These are phyloP conservation scores for Arachis hypogaea DNA, from an alignment of 306 rosid genomes.

Conservation along the genomic window DNA sequence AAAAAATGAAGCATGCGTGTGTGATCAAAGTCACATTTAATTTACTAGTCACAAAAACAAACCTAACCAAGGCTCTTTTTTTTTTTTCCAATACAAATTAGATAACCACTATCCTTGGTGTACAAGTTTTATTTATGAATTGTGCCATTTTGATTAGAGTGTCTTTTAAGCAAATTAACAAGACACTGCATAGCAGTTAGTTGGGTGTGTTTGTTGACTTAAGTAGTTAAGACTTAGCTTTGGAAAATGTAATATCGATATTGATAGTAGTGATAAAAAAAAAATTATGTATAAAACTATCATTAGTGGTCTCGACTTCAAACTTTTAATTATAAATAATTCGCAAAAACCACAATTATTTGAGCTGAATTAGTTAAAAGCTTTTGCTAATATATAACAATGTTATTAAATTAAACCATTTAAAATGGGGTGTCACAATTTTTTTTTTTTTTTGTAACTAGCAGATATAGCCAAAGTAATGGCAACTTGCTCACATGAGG, in stretches of 20 bases:
- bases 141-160: slow-evolving; percentile 47
- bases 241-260: not conserved
- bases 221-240: slow-evolving; percentile 23
- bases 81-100: slow-evolving; percentile 37
- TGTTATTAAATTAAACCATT: slow-evolving; percentile 15
- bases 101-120: slow-evolving; percentile 55
- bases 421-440: slow-evolving; percentile 27
- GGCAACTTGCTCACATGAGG: slow-evolving; percentile 23
- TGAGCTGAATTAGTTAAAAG: no score
- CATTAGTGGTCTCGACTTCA: no score
- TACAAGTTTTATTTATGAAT: slow-evolving; percentile 41
- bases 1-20: slow-evolving; percentile 30
- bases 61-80: slow-evolving; percentile 43
- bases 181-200: slow-evolving; percentile 38
- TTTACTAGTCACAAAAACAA: slow-evolving; percentile 37
- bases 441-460: not conserved
- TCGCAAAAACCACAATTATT: no score
- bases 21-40: slow-evolving; percentile 32
- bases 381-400: not conserved
- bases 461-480: slow-evolving; percentile 4
- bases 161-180: slow-evolving; percentile 63
- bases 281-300: no score
- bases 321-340: no score
- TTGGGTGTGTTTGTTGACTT: slow-evolving; percentile 45
- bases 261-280: no score